phyloP scores from a whole-genome alignment of 169 alveolate genomes.

The Pseudocohnilembus persalinus region DNA sequence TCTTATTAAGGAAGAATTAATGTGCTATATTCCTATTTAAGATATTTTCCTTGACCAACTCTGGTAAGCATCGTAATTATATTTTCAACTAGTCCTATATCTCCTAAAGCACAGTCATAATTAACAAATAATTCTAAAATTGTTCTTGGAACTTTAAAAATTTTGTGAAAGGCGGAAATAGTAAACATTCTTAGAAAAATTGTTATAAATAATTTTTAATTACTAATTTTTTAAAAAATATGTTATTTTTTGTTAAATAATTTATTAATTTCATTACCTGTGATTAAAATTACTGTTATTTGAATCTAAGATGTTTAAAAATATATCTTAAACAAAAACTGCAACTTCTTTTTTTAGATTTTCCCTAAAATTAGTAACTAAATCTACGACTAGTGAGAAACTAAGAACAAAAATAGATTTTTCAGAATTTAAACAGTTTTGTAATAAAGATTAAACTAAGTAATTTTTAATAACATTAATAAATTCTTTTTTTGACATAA shows the following conservation, averaged over 20 bases:
- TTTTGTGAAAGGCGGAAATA: conserved; percentile 63
- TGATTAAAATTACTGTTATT: conserved; percentile 82
- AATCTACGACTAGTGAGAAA: conserved; percentile 67
- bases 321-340: conserved; percentile 84
- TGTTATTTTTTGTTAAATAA: conserved; percentile 8
- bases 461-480: conserved; percentile 69
- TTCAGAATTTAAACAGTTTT: conserved; percentile 57
- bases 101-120: conserved; percentile 78
- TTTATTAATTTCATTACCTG: conserved; percentile 32
- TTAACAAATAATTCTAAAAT: conserved; percentile 80
- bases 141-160: conserved; percentile 58
- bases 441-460: conserved; percentile 73
- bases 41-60: conserved; percentile 73
- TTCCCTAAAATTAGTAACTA: conserved; percentile 78
- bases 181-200: conserved; percentile 60
- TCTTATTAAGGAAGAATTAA: conserved; percentile 52
- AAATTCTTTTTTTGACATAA: conserved; percentile 63
- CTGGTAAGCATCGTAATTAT: conserved; percentile 63
- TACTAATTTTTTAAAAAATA: conserved; percentile 57
- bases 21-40: conserved; percentile 62
- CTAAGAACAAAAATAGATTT: conserved; percentile 62
- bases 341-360: conserved; percentile 72
- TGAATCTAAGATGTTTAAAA: conserved; percentile 81
- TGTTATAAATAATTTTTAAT: too few relatives aligned
- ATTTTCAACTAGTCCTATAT: conserved; percentile 57